These are phyloP conservation scores for Coccomyxa sp. DNA, from an alignment of 139 green algal genomes.

Conservation along the genomic window DNA sequence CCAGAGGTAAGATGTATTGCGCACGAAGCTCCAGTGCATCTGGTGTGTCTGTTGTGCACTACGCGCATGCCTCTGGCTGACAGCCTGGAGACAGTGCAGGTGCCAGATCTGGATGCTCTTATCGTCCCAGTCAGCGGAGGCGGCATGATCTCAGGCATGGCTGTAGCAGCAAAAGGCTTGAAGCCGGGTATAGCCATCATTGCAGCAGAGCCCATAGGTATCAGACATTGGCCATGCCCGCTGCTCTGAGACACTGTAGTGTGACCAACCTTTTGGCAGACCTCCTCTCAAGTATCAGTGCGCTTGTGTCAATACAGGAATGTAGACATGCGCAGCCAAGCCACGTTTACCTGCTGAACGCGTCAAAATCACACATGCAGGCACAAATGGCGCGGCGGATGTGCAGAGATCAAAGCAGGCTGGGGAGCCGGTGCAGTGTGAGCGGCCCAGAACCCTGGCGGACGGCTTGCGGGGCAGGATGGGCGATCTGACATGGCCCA, in stretches of 20 bases:
- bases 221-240: neutral
- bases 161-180: conserved; percentile 65
- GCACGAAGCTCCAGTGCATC: too few relatives aligned
- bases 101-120: conserved; percentile 61
- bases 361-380: conserved; percentile 4
- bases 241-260: neutral
- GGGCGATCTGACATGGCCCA: conserved; percentile 76
- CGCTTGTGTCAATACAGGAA: too few relatives aligned
- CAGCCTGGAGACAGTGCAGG: conserved; percentile 19
- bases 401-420: conserved; percentile 41
- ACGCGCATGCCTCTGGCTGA: neutral
- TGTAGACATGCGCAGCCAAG: too few relatives aligned
- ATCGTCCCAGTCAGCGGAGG: conserved; percentile 77
- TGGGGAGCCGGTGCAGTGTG: conserved; percentile 43
- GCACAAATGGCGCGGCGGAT: conserved; percentile 33
- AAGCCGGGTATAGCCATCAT: conserved; percentile 49
- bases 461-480: conserved; percentile 67
- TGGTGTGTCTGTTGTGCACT: too few relatives aligned
- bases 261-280: too few relatives aligned
- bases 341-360: neutral
- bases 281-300: neutral
- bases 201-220: conserved; percentile 60
- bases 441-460: conserved; percentile 67
- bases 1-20: too few relatives aligned
- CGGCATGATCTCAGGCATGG: conserved; percentile 74